Conservation (phyloP, 2,329 filamentous ascomycete genomes). For the Cytospora piceae region DNA sequence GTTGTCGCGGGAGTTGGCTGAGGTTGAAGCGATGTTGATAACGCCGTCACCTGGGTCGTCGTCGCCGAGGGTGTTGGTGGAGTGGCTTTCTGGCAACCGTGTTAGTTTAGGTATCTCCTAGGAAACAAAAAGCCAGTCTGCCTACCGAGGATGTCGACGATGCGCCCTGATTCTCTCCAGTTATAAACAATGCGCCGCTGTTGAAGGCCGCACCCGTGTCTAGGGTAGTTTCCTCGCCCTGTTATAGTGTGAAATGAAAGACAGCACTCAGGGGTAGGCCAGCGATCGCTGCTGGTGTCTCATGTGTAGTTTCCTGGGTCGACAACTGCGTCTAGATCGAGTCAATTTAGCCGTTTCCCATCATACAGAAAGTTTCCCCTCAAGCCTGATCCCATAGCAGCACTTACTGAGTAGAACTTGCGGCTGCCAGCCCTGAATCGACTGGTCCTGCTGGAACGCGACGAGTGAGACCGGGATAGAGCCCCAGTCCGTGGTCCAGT, state of each 20-base stretch:
- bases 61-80: not conserved
- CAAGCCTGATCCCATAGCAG: too few relatives aligned
- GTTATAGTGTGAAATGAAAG: not conserved
- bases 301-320: constrained; percentile 1
- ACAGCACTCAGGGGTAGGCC: not conserved
- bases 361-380: too few relatives aligned
- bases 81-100: too few relatives aligned
- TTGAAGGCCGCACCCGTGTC: too few relatives aligned
- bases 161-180: not conserved
- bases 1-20: not conserved
- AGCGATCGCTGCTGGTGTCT: not conserved
- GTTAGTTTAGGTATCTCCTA: too few relatives aligned
- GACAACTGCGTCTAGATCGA: not conserved
- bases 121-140: not conserved
- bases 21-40: not conserved
- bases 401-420: too few relatives aligned
- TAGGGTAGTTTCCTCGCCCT: not conserved
- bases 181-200: not conserved
- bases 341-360: too few relatives aligned
- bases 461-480: too few relatives aligned
- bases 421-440: too few relatives aligned
- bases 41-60: not conserved
- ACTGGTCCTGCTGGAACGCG: too few relatives aligned
- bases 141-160: not conserved
- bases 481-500: too few relatives aligned